phyloP scores from a whole-genome alignment of 306 rosid genomes.

The Cicer yamashitae region DNA sequence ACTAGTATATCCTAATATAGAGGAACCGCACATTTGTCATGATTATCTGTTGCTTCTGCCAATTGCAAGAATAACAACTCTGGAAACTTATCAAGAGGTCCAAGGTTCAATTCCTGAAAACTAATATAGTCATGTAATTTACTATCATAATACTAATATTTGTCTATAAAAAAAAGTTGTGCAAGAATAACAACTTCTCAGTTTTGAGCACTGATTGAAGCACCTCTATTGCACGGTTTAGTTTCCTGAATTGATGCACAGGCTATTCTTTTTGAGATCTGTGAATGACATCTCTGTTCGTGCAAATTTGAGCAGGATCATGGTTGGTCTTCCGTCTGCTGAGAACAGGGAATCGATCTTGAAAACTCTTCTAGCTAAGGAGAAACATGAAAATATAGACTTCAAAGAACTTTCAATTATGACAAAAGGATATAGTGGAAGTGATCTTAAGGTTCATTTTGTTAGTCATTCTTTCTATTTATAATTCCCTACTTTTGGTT shows the following conservation, averaged over 20 bases:
- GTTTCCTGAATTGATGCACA: slow-evolving; percentile 4
- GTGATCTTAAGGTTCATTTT: slow-evolving; percentile 86
- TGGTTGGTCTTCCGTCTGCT: slow-evolving; percentile 86
- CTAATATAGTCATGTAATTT: neutral
- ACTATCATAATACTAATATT: neutral
- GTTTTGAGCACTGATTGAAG: neutral
- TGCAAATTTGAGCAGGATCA: slow-evolving; percentile 58
- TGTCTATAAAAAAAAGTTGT: neutral
- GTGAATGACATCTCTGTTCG: slow-evolving; percentile 25
- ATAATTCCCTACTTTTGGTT: slow-evolving; percentile 1
- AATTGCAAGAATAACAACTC: neutral
- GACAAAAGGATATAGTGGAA: slow-evolving; percentile 91
- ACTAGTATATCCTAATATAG: too few species aligned
- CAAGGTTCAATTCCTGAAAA: neutral
- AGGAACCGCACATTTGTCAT: slow-evolving; percentile 3
- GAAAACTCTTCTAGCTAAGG: slow-evolving; percentile 79
- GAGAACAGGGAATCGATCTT: slow-evolving; percentile 79
- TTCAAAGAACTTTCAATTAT: slow-evolving; percentile 77
- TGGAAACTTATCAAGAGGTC: neutral
- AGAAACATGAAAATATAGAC: slow-evolving; percentile 65
- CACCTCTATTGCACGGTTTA: slow-evolving; percentile 11
- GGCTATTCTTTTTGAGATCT: neutral
- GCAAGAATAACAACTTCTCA: neutral
- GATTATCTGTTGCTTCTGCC: slow-evolving; percentile 15
- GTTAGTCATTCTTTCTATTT: slow-evolving; percentile 1